Evolutionary conservation across 306 rosid species (phyloP).

Genomic region (Casuarina cunninghamiana): DNA sequence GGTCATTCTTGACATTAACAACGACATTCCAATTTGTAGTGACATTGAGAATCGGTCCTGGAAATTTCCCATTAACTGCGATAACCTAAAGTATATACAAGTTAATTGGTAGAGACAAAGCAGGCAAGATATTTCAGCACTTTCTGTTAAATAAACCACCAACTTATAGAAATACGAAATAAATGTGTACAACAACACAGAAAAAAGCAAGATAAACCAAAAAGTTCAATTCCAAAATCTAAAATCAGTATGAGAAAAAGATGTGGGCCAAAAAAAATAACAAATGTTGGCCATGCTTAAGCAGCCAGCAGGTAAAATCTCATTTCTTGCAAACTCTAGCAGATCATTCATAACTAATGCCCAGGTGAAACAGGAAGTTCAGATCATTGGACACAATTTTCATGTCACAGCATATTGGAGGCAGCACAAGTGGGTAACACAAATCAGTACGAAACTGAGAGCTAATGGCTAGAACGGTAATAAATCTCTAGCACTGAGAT

Average conservation of each 20-base stretch:
- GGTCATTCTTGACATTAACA: slow-evolving; percentile 78
- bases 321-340: not conserved
- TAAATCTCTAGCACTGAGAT: not conserved
- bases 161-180: not conserved
- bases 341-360: not conserved
- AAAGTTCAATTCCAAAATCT: not conserved
- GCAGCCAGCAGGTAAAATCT: not conserved
- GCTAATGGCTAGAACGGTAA: not conserved
- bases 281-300: not conserved
- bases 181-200: not conserved
- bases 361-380: not conserved
- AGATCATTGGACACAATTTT: not conserved
- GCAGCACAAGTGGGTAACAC: not conserved
- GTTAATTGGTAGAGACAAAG: not conserved
- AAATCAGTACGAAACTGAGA: not conserved
- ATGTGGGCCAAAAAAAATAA: not conserved
- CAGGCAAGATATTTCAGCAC: not conserved
- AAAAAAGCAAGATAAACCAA: not conserved
- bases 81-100: slow-evolving; percentile 57
- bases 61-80: slow-evolving; percentile 77
- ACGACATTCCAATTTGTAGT: slow-evolving; percentile 96
- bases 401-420: not conserved
- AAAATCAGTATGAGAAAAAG: not conserved
- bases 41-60: slow-evolving; percentile 77
- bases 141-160: not conserved